A percentile compares a stretch with the other conserved stretches of the same genome.
These are phyloP conservation scores for Psilocybe subaeruginosa DNA, from an alignment of 768 basidiomycete genomes.

Conservation along the genomic window DNA sequence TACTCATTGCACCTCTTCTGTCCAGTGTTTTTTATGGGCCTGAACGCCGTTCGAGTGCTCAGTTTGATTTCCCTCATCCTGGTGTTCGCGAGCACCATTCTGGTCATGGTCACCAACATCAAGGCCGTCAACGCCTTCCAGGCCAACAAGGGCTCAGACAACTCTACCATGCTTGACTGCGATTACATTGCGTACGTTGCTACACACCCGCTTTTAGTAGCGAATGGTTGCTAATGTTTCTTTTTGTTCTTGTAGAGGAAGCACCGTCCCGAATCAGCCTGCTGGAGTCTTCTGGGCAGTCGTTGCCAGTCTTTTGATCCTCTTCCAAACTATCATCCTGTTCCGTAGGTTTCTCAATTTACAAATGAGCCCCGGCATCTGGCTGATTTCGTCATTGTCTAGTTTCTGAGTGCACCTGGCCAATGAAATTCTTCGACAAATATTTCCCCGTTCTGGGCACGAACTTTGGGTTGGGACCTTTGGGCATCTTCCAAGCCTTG, in stretches of 20 bases:
- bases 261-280: slow-evolving; percentile 91
- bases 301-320: slow-evolving; percentile 82
- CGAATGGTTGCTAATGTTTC: not conserved
- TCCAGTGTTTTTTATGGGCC: slow-evolving; percentile 62
- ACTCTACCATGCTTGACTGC: slow-evolving; percentile 52
- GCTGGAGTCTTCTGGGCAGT: slow-evolving; percentile 94
- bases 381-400: not conserved
- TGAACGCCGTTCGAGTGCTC: slow-evolving; percentile 76
- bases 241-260: slow-evolving; percentile 43
- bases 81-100: slow-evolving; percentile 76
- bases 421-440: slow-evolving; percentile 76
- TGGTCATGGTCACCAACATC: slow-evolving; percentile 76
- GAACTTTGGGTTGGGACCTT: slow-evolving; percentile 82
- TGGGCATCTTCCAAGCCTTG: slow-evolving; percentile 89
- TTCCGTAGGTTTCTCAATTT: slow-evolving; percentile 45
- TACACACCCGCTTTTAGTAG: not conserved
- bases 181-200: slow-evolving; percentile 77
- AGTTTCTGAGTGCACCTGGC: slow-evolving; percentile 83
- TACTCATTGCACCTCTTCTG: not conserved
- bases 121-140: slow-evolving; percentile 72
- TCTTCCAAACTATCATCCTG: slow-evolving; percentile 79
- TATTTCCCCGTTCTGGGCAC: slow-evolving; percentile 91
- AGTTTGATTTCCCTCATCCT: slow-evolving; percentile 81
- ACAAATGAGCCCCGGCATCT: not conserved
- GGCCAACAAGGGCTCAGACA: slow-evolving; percentile 36